A percentile compares a stretch with the other conserved stretches of the same genome.
Conservation (phyloP, 2,329 filamentous ascomycete genomes). For the Botrytis galanthina region DNA sequence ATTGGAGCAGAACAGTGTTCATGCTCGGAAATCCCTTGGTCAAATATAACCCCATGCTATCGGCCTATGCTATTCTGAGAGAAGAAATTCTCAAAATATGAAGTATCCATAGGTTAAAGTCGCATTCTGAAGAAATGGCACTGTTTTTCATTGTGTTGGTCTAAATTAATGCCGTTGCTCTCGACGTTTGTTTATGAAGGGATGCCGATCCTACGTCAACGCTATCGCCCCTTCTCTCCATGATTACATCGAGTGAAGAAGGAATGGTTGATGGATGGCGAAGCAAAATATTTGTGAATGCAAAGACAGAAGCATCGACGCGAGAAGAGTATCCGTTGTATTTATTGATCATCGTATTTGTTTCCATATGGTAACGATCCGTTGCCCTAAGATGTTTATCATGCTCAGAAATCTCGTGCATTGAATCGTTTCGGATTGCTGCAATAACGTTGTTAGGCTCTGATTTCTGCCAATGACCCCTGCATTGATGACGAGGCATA, state of each 20-base stretch:
- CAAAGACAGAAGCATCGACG: neutral
- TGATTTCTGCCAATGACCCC: neutral
- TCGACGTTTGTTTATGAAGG: neutral
- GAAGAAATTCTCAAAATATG: neutral
- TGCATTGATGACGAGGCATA: slow-evolving; percentile 2
- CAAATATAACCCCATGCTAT: too few species aligned
- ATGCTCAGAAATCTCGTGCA: neutral
- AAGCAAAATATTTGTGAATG: neutral
- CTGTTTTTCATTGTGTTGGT: neutral
- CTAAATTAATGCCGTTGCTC: neutral
- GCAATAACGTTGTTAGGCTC: neutral
- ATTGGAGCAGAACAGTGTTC: neutral
- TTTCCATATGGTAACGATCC: neutral
- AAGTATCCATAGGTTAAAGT: neutral
- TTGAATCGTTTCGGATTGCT: neutral
- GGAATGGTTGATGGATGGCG: too few species aligned
- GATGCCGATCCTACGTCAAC: neutral
- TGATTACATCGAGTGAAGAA: neutral
- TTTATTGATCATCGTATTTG: neutral
- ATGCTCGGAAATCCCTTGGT: neutral
- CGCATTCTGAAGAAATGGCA: neutral
- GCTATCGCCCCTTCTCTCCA: neutral
- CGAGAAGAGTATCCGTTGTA: neutral
- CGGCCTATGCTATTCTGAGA: neutral
- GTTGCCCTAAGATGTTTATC: neutral